phyloP scores from a whole-genome alignment of 2,329 filamentous ascomycete genomes.

The Trematosphaeria pertusa region DNA sequence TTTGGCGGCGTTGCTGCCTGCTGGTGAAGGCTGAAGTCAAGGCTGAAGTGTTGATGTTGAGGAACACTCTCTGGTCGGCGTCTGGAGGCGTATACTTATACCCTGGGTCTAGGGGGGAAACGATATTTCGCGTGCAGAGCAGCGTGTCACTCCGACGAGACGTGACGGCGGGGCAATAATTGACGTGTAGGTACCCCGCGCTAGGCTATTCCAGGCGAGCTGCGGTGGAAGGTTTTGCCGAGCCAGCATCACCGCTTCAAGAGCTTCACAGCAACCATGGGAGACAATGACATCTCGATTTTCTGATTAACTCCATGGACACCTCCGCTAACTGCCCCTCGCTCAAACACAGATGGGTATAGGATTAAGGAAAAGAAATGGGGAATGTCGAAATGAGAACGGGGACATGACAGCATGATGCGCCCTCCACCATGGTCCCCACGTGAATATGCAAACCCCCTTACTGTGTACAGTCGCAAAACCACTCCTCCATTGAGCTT shows the following conservation, averaged over 20 bases:
- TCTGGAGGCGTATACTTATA: too few relatives aligned
- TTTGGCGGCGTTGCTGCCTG: not conserved
- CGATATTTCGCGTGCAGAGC: too few relatives aligned
- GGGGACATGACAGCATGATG: conserved; percentile 12
- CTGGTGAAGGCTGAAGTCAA: too few relatives aligned
- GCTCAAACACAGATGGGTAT: conserved; percentile 40
- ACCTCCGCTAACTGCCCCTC: conserved; percentile 14
- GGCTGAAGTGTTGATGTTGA: too few relatives aligned
- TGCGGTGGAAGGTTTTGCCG: not conserved
- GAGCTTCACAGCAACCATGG: not conserved
- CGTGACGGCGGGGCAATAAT: conserved; percentile 20
- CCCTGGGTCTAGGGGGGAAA: too few relatives aligned
- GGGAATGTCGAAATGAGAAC: too few relatives aligned
- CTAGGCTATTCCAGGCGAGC: conserved; percentile 7
- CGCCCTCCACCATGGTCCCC: conserved; percentile 2
- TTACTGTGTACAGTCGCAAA: too few relatives aligned
- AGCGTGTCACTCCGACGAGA: too few relatives aligned
- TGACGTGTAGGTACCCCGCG: conserved; percentile 31
- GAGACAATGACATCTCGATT: not conserved
- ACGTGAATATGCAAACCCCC: conserved; percentile 10
- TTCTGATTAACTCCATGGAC: not conserved
- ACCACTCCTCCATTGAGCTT: too few relatives aligned
- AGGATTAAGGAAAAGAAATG: conserved; percentile 40
- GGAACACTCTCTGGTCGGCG: too few relatives aligned
- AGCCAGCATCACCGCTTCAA: too few relatives aligned